Percentiles rank a stretch among this genome's conserved stretches.
Conservation (phyloP, 345 rosid genomes). For the Citrus inodora region DNA sequence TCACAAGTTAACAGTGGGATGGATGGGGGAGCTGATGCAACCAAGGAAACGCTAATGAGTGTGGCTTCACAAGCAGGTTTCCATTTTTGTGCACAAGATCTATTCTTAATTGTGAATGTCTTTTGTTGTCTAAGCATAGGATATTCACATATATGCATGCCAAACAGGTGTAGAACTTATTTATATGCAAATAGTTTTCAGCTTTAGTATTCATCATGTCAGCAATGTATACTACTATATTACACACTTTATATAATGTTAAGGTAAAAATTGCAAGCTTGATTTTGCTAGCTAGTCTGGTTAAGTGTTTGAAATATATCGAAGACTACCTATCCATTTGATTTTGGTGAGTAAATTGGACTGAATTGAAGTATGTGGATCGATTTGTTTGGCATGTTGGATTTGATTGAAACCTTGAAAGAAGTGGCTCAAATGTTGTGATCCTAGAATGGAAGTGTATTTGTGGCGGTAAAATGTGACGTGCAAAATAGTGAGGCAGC, state of each 20-base stretch:
- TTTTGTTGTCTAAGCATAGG: neutral
- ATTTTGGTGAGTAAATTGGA: neutral
- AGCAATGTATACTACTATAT: neutral
- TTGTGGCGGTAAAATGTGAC: neutral
- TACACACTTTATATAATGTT: neutral
- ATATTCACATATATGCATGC: neutral
- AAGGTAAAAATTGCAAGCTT: neutral
- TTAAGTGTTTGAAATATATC: neutral
- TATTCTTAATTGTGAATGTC: neutral
- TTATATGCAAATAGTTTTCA: neutral
- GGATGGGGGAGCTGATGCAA: slow-evolving; percentile 8
- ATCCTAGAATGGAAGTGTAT: neutral
- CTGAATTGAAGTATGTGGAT: neutral
- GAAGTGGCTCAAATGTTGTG: neutral
- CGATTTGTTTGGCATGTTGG: neutral
- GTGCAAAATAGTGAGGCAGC: neutral
- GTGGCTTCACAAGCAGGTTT: slow-evolving; percentile 30
- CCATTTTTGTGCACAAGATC: neutral
- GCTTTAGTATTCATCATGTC: neutral
- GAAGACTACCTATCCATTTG: neutral
- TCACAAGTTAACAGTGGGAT: slow-evolving; percentile 6
- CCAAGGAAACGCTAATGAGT: slow-evolving; percentile 8
- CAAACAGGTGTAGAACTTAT: neutral
- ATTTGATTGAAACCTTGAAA: neutral
- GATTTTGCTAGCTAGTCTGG: neutral